A percentile compares a stretch with the other conserved stretches of the same genome.
phyloP scores from a whole-genome alignment of 768 basidiomycete genomes.

The Lactarius pseudohatsudake region DNA sequence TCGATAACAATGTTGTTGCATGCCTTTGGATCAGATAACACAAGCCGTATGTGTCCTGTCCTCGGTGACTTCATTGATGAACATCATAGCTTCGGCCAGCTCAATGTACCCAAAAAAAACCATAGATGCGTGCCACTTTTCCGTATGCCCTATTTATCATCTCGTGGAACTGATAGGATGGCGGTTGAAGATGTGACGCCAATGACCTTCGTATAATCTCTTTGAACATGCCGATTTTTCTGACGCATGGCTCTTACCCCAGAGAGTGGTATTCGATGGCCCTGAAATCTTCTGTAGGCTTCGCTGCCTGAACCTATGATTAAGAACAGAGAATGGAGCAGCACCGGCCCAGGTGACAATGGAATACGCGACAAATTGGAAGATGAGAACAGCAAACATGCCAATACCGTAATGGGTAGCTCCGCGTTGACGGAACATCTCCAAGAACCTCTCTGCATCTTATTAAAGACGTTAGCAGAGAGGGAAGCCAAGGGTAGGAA shows the following conservation, averaged over 20 bases:
- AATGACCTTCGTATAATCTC: neutral
- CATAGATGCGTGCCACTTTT: neutral
- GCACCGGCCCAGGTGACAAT: neutral
- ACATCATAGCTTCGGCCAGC: neutral
- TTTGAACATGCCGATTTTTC: neutral
- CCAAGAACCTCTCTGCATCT: neutral
- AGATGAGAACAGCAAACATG: neutral
- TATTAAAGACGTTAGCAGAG: neutral
- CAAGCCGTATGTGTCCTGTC: neutral
- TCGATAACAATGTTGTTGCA: slow-evolving; percentile 3
- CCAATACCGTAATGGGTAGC: no score
- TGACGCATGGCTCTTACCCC: neutral
- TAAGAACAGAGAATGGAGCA: neutral
- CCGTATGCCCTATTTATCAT: neutral
- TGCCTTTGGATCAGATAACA: neutral
- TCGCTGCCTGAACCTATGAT: neutral
- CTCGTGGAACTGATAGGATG: neutral
- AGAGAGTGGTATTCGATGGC: neutral
- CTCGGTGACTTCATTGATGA: no score
- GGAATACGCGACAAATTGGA: neutral
- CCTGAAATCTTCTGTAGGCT: neutral
- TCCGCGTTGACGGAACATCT: neutral
- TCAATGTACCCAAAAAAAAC: slow-evolving; percentile 6
- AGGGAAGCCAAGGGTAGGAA: no score
- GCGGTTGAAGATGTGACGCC: neutral